A percentile compares a stretch with the other conserved stretches of the same genome.
phyloP scores from a whole-genome alignment of 768 basidiomycete species.

The Tubosaeta sp. region DNA sequence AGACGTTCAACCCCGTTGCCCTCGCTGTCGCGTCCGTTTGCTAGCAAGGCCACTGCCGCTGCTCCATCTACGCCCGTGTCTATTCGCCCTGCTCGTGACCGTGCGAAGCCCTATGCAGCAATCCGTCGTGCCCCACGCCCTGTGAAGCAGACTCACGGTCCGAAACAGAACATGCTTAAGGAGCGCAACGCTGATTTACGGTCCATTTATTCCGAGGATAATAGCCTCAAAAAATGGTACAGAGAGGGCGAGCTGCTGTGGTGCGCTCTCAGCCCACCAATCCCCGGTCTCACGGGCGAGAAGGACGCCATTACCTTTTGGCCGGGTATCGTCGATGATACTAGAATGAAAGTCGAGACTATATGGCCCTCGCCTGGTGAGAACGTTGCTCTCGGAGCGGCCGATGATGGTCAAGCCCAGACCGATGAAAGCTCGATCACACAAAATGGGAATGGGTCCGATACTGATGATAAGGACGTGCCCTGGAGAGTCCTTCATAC shows the following conservation, averaged over 20 bases:
- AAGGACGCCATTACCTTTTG: conserved; percentile 58
- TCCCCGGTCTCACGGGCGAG: conserved; percentile 36
- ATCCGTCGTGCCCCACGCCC: conserved; percentile 38
- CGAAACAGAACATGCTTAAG: conserved; percentile 48
- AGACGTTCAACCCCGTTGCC: conserved; percentile 32
- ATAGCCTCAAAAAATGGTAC: conserved; percentile 54
- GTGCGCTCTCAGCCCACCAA: conserved; percentile 54
- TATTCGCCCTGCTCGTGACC: conserved; percentile 16
- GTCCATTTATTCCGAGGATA: conserved; percentile 45
- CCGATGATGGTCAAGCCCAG: conserved; percentile 14
- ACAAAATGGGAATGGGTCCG: conserved; percentile 10
- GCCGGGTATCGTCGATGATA: conserved; percentile 67
- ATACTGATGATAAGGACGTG: conserved; percentile 19
- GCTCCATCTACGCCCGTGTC: conserved; percentile 17
- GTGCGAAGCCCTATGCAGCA: conserved; percentile 37
- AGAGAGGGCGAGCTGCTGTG: conserved; percentile 70
- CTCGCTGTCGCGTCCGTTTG: conserved; percentile 14
- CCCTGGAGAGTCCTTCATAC: conserved; percentile 62
- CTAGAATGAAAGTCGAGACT: conserved; percentile 45
- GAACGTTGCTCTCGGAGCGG: neutral
- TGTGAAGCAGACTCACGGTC: conserved; percentile 31
- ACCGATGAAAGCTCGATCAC: conserved; percentile 2
- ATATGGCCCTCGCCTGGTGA: conserved; percentile 25
- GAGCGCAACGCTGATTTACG: conserved; percentile 66
- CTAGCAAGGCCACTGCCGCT: conserved; percentile 12